Evolutionary conservation across 179 eudicot species (phyloP), one percentile per base, ranked within the genome.

Genomic region (Dionaea muscipula): DNA sequence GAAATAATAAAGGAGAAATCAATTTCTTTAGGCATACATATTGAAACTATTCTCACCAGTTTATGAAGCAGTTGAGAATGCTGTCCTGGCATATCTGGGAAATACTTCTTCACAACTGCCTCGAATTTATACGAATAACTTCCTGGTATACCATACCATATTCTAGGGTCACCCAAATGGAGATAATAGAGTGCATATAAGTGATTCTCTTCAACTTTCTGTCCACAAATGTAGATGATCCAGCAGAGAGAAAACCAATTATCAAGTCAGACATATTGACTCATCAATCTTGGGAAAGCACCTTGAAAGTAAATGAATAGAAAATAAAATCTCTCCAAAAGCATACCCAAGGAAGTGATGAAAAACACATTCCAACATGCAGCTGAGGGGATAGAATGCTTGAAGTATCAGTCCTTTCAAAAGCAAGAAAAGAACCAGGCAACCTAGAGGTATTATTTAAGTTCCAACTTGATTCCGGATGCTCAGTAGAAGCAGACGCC

Each of bases 321-420:
- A 20, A 8, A 10, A 28, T 31, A 23, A 23, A 47, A 11, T 7
- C 21, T 22, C 13, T 47, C 52, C 37, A 36, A 61, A 31, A 63
- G 63, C 87, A 67, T 75, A 90, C 97, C 97, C 97, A 86, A 73
- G 86, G 76, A 64, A 59, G 60, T 14, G 85, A 77, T 58, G 97
- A 77, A 69, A 90, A 83, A 72, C 95, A 90, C 97, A 86, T 90
- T 63, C 97, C 97, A 8, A 83, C 57, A 51, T 59, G 79, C 26
- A 90, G 66, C 65, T 59, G 76, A 70, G 95, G 86, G 56, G 52
- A 33, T 46, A 68, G 61, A 60, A 66, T 35, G 20, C 67, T 47
- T 44, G 82, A 76, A 37, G 61, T 66, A 21, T 58, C 65, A 25
- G 41, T 46, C 26, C 62, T 76, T 60, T 78, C 95, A 52, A 79